phyloP scores from a whole-genome alignment of 164 flowering plant genomes.

The Brasenia schreberi region DNA sequence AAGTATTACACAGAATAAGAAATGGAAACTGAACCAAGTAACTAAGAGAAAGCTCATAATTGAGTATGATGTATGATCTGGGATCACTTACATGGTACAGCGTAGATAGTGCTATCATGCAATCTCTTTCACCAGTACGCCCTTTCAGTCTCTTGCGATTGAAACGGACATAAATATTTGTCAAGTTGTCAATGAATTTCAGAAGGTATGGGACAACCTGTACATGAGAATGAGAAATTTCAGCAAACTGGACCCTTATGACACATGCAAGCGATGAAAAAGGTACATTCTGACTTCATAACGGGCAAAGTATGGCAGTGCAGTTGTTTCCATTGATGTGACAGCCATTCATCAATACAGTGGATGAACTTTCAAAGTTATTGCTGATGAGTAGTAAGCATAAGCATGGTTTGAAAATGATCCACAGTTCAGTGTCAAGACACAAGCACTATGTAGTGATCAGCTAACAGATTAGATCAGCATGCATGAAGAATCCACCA shows the following conservation, averaged over 20 bases:
- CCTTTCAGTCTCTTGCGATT: constrained; percentile 95
- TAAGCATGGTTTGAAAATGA: too few relatives aligned
- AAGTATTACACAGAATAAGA: not conserved
- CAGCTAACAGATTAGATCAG: not conserved
- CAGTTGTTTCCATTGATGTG: too few relatives aligned
- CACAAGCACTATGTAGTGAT: too few relatives aligned
- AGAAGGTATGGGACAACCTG: constrained; percentile 92
- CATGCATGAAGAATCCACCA: not conserved
- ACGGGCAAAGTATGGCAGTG: too few relatives aligned
- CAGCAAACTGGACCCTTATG: not conserved
- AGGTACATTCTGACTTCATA: too few relatives aligned
- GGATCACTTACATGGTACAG: constrained; percentile 58
- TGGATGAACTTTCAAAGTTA: too few relatives aligned
- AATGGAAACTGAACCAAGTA: too few relatives aligned
- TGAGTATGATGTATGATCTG: not conserved
- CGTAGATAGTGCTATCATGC: constrained; percentile 71
- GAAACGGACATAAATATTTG: constrained; percentile 89
- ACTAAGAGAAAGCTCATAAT: too few relatives aligned
- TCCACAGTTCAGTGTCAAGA: too few relatives aligned
- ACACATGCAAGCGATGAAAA: too few relatives aligned
- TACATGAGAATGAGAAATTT: not conserved
- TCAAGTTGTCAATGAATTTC: constrained; percentile 81
- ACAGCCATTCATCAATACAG: too few relatives aligned
- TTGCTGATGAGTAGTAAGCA: too few relatives aligned
- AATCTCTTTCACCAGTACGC: constrained; percentile 82